Conservation (phyloP, 1,139 yeast species). For the Pichia sp. region DNA sequence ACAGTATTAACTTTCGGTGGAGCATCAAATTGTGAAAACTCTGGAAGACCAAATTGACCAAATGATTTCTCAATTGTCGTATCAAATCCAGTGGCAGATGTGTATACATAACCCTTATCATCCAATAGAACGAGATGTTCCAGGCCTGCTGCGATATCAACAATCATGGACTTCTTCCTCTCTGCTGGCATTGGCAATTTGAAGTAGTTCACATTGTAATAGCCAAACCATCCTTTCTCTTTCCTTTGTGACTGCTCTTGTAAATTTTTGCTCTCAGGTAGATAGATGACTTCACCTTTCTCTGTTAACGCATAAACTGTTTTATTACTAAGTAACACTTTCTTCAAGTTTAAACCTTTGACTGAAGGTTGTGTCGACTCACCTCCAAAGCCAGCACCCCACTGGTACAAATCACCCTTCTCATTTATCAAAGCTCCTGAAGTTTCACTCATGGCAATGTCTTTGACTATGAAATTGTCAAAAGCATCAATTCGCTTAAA, state of each 20-base stretch:
- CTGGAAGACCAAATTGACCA: constrained; percentile 84
- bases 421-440: constrained; percentile 59
- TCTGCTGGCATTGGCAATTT: constrained; percentile 15
- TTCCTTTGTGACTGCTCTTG: constrained; percentile 16
- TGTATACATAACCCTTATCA: constrained; percentile 54
- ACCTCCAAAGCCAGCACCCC: constrained; percentile 39
- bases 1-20: constrained; percentile 38
- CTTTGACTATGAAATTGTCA: constrained; percentile 52
- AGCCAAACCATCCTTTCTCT: constrained; percentile 17
- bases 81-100: constrained; percentile 47
- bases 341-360: constrained; percentile 38
- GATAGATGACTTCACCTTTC: constrained; percentile 45
- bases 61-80: constrained; percentile 30
- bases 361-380: constrained; percentile 29
- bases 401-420: constrained; percentile 70
- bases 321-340: constrained; percentile 46
- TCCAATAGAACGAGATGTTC: constrained; percentile 61
- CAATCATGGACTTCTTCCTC: constrained; percentile 28
- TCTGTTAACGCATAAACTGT: constrained; percentile 50
- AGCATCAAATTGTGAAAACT: constrained; percentile 53
- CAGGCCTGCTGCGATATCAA: constrained; percentile 48
- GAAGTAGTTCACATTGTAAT: constrained; percentile 12
- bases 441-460: constrained; percentile 44
- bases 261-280: constrained; percentile 34
- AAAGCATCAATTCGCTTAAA: constrained; percentile 49